Evolutionary conservation across 345 rosid genomes (phyloP), one percentile per base, ranked within the genome.

Genomic region (Geranium brycei): DNA sequence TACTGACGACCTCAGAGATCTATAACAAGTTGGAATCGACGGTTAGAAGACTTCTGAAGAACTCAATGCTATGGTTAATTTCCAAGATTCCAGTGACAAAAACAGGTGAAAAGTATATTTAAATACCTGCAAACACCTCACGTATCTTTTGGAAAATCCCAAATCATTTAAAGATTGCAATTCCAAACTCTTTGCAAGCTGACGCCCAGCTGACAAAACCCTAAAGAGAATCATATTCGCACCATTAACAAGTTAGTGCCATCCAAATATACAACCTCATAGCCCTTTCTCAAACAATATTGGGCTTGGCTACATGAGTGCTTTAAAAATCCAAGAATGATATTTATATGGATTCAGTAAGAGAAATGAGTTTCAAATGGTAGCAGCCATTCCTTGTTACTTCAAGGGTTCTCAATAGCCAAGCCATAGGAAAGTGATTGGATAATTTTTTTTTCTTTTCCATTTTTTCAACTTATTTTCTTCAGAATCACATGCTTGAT

Each of bases 101-200:
- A 23, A 23, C 41, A 35, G 41, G 41, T 4, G 41, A 35, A 35
- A 35, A 35, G 28, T 7, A 35, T 35, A 35, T 4, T 35, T 35
- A 1, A 35, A 35, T 35, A 93, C 99, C 97, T 93, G 99, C 80
- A 93, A 73, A 75, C 96, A 87, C 73, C 99, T 79, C 65, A 93
- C 96, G 68, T 90, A 93, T 82, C 97, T 76, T 79, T 93, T 93
- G 68, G 99, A 89, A 74, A 90, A 93, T 59, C 99, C 97, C 40
- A 93, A 80, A 75, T 93, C 97, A 55, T 93, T 90, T 58, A 93
- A 72, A 1, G 99, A 88, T 68, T 86, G 96, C 68, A 84, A 75
- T 79, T 93, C 99, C 82, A 90, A 76, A 77, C 89, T 83, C 74
- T 87, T 93, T 11, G 85, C 87, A 61, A 93, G 87, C 77, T 93